Evolutionary conservation across 2,329 filamentous ascomycete species (phyloP).

Genomic region (Sporothrix globosa): DNA sequence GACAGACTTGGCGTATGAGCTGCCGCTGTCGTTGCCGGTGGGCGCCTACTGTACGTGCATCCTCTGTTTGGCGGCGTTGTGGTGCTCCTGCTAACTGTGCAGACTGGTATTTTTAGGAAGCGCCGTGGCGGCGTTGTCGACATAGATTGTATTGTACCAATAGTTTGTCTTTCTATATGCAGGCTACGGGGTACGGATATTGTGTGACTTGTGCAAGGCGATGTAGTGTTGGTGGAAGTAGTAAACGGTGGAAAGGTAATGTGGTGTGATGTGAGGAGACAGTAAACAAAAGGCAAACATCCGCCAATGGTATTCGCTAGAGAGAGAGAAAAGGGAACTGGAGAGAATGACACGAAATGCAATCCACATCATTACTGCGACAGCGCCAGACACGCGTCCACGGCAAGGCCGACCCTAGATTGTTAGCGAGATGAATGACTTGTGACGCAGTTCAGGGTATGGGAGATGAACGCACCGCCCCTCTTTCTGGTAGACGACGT

Average conservation of each 20-base stretch:
- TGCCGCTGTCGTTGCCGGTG: constrained; percentile 1
- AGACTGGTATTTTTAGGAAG: constrained; percentile 24
- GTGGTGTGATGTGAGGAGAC: not conserved
- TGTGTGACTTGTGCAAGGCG: not conserved
- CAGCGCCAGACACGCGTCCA: constrained; percentile 80
- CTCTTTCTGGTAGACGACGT: constrained; percentile 94
- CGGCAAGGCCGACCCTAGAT: constrained; percentile 75
- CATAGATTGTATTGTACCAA: not conserved
- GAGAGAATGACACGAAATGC: not conserved
- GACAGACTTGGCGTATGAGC: constrained; percentile 1
- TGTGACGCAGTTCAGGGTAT: too few relatives aligned
- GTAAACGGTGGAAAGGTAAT: not conserved
- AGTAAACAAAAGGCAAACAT: constrained; percentile 2
- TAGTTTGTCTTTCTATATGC: constrained; percentile 9
- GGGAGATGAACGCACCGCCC: constrained; percentile 67
- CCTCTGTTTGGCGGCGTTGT: not conserved
- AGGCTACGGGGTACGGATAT: constrained; percentile 2
- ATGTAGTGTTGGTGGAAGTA: not conserved
- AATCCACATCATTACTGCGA: constrained; percentile 41
- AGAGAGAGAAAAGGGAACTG: not conserved
- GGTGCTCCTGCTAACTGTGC: not conserved
- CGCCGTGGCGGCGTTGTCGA: not conserved
- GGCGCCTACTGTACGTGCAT: constrained; percentile 3
- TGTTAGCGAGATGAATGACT: constrained; percentile 31
- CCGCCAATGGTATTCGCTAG: constrained; percentile 18